Percentiles rank a stretch among this genome's conserved stretches.
Conservation (phyloP, 2,329 filamentous ascomycete species). For the Penicillium decumbens region DNA sequence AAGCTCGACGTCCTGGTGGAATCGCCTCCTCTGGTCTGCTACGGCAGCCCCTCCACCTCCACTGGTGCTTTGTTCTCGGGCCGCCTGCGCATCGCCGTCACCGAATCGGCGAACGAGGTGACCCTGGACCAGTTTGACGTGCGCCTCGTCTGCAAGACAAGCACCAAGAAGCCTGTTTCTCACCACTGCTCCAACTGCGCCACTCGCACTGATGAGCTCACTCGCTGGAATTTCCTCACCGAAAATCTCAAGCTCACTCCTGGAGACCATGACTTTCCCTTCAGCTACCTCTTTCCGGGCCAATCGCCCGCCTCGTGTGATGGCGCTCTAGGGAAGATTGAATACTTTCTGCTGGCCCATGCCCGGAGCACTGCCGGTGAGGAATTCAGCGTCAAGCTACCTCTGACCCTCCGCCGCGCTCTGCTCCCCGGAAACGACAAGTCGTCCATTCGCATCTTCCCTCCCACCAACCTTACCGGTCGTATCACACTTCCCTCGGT, state of each 20-base stretch:
- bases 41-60: slow-evolving; percentile 68
- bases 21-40: slow-evolving; percentile 80
- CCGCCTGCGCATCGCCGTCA: slow-evolving; percentile 69
- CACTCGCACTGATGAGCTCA: slow-evolving; percentile 66
- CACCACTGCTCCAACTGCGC: slow-evolving; percentile 74
- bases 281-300: slow-evolving; percentile 80
- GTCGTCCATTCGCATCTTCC: slow-evolving; percentile 89
- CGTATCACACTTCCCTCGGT: slow-evolving; percentile 76
- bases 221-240: slow-evolving; percentile 72
- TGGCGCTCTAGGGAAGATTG: slow-evolving; percentile 65
- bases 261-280: slow-evolving; percentile 75
- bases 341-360: slow-evolving; percentile 72
- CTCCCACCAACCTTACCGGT: slow-evolving; percentile 87
- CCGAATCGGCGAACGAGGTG: slow-evolving; percentile 58
- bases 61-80: slow-evolving; percentile 82
- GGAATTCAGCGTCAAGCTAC: slow-evolving; percentile 61
- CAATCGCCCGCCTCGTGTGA: slow-evolving; percentile 80
- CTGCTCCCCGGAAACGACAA: slow-evolving; percentile 75
- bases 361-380: slow-evolving; percentile 58
- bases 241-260: slow-evolving; percentile 42
- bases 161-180: slow-evolving; percentile 76
- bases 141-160: slow-evolving; percentile 63
- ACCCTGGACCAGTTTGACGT: slow-evolving; percentile 68
- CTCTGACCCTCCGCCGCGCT: slow-evolving; percentile 71
- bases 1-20: slow-evolving; percentile 65